Percentiles rank a stretch among this genome's conserved stretches.
Evolutionary conservation across 306 rosid species (phyloP).

Genomic region (Lagenaria siceraria): DNA sequence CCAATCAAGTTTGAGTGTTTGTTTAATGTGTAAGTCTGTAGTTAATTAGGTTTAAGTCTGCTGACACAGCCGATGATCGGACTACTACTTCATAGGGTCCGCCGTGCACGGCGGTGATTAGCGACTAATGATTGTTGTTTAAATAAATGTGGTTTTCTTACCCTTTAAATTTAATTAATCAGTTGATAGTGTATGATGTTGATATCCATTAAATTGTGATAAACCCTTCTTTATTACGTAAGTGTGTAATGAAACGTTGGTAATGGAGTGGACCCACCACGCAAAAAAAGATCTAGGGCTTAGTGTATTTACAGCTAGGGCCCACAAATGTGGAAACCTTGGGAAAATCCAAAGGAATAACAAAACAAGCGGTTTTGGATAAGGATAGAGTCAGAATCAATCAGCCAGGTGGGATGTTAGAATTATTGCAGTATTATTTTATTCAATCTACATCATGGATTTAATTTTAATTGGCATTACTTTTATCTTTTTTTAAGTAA

Average conservation of each 20-base stretch:
- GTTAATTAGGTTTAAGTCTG: neutral
- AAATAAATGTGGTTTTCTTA: neutral
- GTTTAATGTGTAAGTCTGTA: neutral
- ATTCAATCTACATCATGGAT: neutral
- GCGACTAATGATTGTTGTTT: neutral
- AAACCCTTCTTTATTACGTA: neutral
- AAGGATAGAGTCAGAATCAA: neutral
- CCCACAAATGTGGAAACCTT: neutral
- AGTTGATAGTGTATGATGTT: neutral
- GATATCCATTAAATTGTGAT: neutral
- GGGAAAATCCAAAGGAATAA: neutral
- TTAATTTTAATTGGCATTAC: neutral
- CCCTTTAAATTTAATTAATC: neutral
- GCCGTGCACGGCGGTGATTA: conserved; percentile 5
- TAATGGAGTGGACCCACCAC: neutral
- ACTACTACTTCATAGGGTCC: neutral
- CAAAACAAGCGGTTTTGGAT: neutral
- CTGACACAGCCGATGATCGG: neutral
- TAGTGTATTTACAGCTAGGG: neutral
- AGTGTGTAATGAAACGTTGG: neutral
- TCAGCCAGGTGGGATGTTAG: neutral
- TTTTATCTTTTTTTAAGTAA: neutral
- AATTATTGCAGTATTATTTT: neutral
- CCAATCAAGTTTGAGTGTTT: neutral
- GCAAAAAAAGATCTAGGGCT: neutral